These are phyloP conservation scores for Thelonectria rubi DNA, from an alignment of 2,329 filamentous ascomycete species.

Conservation along the genomic window DNA sequence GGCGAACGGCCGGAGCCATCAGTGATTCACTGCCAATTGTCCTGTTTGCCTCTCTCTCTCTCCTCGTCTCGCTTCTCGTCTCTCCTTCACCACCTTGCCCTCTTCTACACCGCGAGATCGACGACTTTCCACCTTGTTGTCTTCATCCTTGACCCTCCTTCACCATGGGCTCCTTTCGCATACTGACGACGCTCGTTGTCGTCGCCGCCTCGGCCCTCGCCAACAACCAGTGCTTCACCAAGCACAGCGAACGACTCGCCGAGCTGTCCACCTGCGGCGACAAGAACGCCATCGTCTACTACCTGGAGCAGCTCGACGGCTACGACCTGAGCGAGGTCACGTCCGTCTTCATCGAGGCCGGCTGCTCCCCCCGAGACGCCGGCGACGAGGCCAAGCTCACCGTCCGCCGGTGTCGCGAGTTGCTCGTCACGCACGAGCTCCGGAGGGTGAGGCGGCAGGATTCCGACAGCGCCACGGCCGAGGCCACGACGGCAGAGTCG, in stretches of 20 bases:
- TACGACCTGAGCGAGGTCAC: not conserved
- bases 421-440: not conserved
- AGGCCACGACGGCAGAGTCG: not conserved
- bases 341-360: not conserved
- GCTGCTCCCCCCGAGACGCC: constrained; percentile 1
- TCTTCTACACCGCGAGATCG: not conserved
- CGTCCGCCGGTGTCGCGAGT: constrained; percentile 3
- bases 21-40: not conserved
- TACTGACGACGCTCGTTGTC: not conserved
- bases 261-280: not conserved
- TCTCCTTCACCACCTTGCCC: not conserved
- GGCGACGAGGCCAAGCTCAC: not conserved
- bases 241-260: not conserved
- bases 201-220: constrained; percentile 1
- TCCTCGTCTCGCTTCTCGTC: not conserved
- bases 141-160: not conserved
- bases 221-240: not conserved
- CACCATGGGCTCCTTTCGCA: constrained; percentile 3
- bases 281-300: not conserved
- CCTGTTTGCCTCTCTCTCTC: not conserved
- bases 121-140: not conserved
- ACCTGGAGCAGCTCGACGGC: not conserved
- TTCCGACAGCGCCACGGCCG: not conserved
- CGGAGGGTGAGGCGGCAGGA: constrained; percentile 1
- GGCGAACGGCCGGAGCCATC: not conserved